Conservation (phyloP, 805 yeast species). For the Schwanniomyces polymorphus region DNA sequence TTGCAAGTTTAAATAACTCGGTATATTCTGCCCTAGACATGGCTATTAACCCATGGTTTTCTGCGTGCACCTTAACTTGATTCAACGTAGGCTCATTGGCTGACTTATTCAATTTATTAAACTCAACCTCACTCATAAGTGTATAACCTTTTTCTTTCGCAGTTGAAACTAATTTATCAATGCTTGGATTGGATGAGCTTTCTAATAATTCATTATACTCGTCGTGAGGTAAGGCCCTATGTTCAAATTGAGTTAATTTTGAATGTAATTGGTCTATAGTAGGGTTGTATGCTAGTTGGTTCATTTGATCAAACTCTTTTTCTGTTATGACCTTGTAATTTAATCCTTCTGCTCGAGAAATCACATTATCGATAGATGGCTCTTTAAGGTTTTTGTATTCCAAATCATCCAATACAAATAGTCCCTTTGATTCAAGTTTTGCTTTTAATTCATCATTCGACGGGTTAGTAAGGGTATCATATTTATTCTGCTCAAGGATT, state of each 20-base stretch:
- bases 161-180: slow-evolving; percentile 12
- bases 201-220: slow-evolving; percentile 12
- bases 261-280: slow-evolving; percentile 5
- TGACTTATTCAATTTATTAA: slow-evolving; percentile 14
- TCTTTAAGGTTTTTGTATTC: slow-evolving; percentile 22
- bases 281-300: slow-evolving; percentile 14
- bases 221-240: slow-evolving; percentile 11
- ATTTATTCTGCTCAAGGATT: slow-evolving; percentile 16
- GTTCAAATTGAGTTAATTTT: slow-evolving; percentile 7
- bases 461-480: slow-evolving; percentile 22
- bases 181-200: slow-evolving; percentile 17
- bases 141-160: slow-evolving; percentile 13
- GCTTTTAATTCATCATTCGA: slow-evolving; percentile 13
- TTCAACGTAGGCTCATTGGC: slow-evolving; percentile 36
- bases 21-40: slow-evolving; percentile 33
- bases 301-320: slow-evolving; percentile 9
- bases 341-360: background rate
- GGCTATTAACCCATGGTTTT: slow-evolving; percentile 30
- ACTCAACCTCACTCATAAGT: slow-evolving; percentile 13
- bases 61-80: slow-evolving; percentile 35
- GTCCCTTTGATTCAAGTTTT: slow-evolving; percentile 5
- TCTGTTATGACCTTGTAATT: background rate
- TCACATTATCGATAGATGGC: slow-evolving; percentile 18
- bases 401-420: background rate
- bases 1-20: slow-evolving; percentile 23